Evolutionary conservation across 1,284 basidiomycete genomes (phyloP), one percentile per base, ranked within the genome.

Genomic region (Puccinia polysora): DNA sequence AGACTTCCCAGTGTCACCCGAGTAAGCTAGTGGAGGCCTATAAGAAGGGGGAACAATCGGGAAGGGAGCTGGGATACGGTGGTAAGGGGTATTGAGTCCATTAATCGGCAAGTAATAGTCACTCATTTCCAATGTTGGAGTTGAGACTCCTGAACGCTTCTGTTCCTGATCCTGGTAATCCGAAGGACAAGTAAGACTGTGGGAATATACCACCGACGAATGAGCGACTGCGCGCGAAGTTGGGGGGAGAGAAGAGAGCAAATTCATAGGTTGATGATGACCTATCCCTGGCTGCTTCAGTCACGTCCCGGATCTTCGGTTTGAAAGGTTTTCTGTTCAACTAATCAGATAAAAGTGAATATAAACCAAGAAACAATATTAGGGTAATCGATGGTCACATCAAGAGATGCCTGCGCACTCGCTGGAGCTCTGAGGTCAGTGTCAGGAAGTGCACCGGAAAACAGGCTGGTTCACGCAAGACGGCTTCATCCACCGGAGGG

Each of bases 51-150:
- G 56, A 1, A 38, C 30, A 58, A 34, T 32, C 28, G 34, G 34
- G 32, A 58, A 40, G n/a, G 34, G 56, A 20, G 40, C 34, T 32
- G 36, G 56, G 56, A 38, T 14, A 15, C 56, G 56, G 30, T 58
- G 56, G n/a, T 58, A 23, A 23, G 34, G 36, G 56, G 56, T 58
- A 38, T 58, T 36, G n/a, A 40, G 15, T 34, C 34, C 56, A 58
- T 40, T 58, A 10, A 32, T 58, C 40, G 56, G 56, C 32, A 58
- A 38, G 56, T 58, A 58, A 38, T 58, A 40, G 36, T 58, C 56
- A 58, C 56, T 38, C 56, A 58, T 58, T 20, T 58, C 56, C 36
- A 58, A 38, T 23, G 36, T 58, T 12, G 56, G 34, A 8, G n/a
- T 36, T 14, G 20, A 34, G n/a, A 40, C 56, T 58, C 56, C 56